Conservation (phyloP, 169 alveolate species). For the Cryptosporidium canis region DNA sequence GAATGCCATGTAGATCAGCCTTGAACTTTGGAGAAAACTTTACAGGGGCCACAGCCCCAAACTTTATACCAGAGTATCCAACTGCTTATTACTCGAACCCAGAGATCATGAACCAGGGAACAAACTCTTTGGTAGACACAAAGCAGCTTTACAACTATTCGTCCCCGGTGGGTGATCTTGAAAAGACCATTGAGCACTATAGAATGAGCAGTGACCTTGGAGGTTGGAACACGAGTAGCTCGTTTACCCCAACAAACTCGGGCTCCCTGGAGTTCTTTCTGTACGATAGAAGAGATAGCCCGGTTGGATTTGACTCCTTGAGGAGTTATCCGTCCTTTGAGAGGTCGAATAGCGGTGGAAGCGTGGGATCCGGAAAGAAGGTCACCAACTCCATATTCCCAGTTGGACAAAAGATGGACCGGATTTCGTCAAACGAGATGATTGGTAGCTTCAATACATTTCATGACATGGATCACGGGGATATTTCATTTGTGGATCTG, state of each 20-base stretch:
- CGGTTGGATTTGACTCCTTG: conserved; percentile 1
- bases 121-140: conserved; percentile 51
- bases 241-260: conserved; percentile 34
- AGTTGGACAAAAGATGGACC: conserved; percentile 23
- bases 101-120: conserved; percentile 26
- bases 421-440: conserved; percentile 30
- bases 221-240: neutral
- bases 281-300: conserved; percentile 55
- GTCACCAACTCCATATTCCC: neutral
- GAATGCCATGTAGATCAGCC: conserved; percentile 69
- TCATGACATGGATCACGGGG: conserved; percentile 18
- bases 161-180: conserved; percentile 70
- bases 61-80: conserved; percentile 58
- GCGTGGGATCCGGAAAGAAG: neutral
- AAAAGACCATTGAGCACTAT: conserved; percentile 53
- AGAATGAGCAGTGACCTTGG: neutral
- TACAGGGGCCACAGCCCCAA: neutral
- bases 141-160: conserved; percentile 25
- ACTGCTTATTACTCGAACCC: conserved; percentile 48
- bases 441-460: neutral
- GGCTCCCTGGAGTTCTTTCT: conserved; percentile 33
- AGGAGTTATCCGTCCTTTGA: conserved; percentile 36
- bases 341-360: neutral
- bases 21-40: conserved; percentile 54
- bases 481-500: conserved; percentile 10